Conservation (phyloP, 2,329 filamentous ascomycete genomes). For the Leptographium flavum region DNA sequence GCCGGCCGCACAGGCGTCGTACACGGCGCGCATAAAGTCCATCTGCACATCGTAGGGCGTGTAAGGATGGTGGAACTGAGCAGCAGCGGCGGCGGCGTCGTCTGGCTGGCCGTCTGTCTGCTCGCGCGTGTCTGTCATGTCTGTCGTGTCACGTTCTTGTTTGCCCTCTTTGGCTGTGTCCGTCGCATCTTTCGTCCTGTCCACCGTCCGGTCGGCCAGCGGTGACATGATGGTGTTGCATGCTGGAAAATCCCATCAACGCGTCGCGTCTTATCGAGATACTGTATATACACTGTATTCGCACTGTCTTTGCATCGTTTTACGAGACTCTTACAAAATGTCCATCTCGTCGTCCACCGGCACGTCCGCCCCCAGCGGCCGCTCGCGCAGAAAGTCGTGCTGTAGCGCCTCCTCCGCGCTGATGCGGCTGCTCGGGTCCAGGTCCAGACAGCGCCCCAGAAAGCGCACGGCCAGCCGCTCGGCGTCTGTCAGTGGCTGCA, state of each 20-base stretch:
- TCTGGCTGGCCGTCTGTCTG: not conserved
- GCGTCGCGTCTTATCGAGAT: not conserved
- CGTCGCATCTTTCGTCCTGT: not conserved
- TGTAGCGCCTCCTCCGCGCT: conserved; percentile 60
- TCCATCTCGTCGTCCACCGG: conserved; percentile 34
- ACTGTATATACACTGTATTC: not conserved
- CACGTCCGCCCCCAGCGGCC: conserved; percentile 8
- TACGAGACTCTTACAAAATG: conserved; percentile 19
- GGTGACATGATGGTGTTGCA: not conserved
- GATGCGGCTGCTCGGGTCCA: conserved; percentile 60
- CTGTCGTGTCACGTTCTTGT: no score
- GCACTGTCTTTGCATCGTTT: not conserved
- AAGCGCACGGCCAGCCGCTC: conserved; percentile 64
- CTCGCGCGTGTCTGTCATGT: no score
- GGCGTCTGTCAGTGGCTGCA: conserved; percentile 38
- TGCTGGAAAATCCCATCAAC: not conserved
- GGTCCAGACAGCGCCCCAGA: conserved; percentile 56
- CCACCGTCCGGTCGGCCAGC: no score
- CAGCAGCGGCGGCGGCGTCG: conserved; percentile 13
- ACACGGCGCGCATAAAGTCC: conserved; percentile 75
- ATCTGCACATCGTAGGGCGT: conserved; percentile 77
- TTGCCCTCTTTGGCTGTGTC: no score
- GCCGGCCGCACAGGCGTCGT: conserved; percentile 56
- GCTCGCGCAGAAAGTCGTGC: conserved; percentile 50
- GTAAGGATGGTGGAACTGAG: conserved; percentile 75